Conservation (phyloP, 805 yeast species). For the Wickerhamomyces chambardii region DNA sequence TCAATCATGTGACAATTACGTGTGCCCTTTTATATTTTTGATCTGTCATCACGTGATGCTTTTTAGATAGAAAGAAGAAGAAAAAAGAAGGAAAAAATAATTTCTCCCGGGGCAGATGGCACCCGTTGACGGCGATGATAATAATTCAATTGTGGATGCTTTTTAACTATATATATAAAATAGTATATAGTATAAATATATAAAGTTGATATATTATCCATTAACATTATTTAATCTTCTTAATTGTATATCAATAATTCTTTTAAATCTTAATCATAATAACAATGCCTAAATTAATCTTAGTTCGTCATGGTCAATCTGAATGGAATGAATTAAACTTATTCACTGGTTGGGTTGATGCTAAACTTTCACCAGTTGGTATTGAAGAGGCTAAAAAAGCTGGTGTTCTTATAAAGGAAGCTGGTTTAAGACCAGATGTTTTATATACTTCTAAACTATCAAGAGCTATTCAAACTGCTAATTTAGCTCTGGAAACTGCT, state of each 20-base stretch:
- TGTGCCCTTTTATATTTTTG: no score
- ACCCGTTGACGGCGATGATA: no score
- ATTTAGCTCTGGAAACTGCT: constrained; percentile 83
- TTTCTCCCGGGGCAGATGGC: no score
- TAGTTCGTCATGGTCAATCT: constrained; percentile 98
- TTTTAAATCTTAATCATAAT: no score
- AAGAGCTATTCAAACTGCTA: constrained; percentile 96
- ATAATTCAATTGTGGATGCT: no score
- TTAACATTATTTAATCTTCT: neutral
- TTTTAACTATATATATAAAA: no score
- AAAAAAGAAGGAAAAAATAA: no score
- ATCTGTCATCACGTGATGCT: no score
- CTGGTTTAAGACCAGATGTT: constrained; percentile 77
- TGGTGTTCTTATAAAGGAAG: constrained; percentile 84
- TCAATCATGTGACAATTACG: neutral
- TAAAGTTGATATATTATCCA: neutral
- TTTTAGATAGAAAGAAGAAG: no score
- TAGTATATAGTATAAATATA: no score
- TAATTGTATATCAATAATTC: neutral
- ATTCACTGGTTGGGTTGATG: constrained; percentile 99
- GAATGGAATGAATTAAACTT: constrained; percentile 98
- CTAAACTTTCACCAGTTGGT: constrained; percentile 75
- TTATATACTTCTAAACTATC: constrained; percentile 86
- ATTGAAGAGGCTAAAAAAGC: constrained; percentile 88
- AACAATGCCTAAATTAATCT: constrained; percentile 59